Evolutionary conservation across 768 basidiomycete species (phyloP).

Genomic region (Russula abietina): DNA sequence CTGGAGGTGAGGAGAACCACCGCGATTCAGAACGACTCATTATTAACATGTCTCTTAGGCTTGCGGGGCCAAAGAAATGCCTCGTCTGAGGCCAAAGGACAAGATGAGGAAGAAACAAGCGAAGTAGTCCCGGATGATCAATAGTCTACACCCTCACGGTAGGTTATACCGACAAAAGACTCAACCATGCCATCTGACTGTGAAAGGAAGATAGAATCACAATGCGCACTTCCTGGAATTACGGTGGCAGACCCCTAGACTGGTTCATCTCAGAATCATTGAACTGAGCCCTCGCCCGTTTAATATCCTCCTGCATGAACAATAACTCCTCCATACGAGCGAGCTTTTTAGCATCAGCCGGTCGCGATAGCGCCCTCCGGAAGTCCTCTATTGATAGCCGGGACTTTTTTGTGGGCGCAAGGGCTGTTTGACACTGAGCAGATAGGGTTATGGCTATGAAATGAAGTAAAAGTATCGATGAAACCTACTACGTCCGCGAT

Average conservation of each 20-base stretch:
- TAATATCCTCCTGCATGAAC: slow-evolving; percentile 93
- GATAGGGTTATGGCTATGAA: slow-evolving; percentile 1
- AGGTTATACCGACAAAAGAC: slow-evolving; percentile 5
- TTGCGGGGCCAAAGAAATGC: slow-evolving; percentile 45
- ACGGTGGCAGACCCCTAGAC: slow-evolving; percentile 42
- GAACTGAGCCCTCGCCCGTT: slow-evolving; percentile 78
- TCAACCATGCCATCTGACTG: not conserved
- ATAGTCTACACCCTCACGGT: slow-evolving; percentile 39
- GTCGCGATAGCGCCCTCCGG: slow-evolving; percentile 68
- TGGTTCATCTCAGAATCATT: slow-evolving; percentile 47
- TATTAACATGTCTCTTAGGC: slow-evolving; percentile 26
- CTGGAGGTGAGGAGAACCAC: slow-evolving; percentile 50
- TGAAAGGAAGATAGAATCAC: slow-evolving; percentile 5
- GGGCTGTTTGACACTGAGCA: slow-evolving; percentile 66
- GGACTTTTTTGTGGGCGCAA: slow-evolving; percentile 60
- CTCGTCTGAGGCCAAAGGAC: slow-evolving; percentile 22
- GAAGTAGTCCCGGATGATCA: slow-evolving; percentile 48
- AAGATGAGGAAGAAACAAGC: slow-evolving; percentile 30
- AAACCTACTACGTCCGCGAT: slow-evolving; percentile 79
- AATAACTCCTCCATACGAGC: slow-evolving; percentile 88
- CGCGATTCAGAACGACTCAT: not conserved
- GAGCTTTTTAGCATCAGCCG: slow-evolving; percentile 88
- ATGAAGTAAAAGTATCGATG: slow-evolving; percentile 13
- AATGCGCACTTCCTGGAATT: slow-evolving; percentile 12
- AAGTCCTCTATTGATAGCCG: slow-evolving; percentile 85